phyloP scores from a whole-genome alignment of 2,329 filamentous ascomycete species.

The Mycosphaerella sp. region DNA sequence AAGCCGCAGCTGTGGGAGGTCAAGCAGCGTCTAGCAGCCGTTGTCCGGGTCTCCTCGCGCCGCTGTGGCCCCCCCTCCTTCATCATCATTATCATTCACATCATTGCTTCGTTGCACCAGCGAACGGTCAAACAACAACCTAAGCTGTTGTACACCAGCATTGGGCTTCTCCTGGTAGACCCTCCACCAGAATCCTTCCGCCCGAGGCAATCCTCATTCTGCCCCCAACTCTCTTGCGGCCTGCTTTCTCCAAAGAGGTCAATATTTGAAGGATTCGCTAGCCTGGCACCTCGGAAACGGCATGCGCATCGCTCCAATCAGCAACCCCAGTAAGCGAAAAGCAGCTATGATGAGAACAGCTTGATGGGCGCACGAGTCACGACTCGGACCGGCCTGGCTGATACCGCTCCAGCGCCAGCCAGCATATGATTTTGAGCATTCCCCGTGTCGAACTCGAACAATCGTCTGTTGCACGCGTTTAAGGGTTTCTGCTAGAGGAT shows the following conservation, averaged over 20 bases:
- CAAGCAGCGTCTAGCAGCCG: constrained; percentile 7
- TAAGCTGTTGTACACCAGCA: constrained; percentile 15
- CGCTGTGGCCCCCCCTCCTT: constrained; percentile 11
- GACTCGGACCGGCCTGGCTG: constrained; percentile 21
- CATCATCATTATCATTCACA: too few relatives aligned
- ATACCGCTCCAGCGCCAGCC: constrained; percentile 9
- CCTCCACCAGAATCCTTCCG: neutral
- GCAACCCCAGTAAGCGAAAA: constrained; percentile 13
- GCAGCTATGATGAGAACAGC: constrained; percentile 7
- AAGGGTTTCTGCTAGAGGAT: too few relatives aligned
- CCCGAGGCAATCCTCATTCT: constrained; percentile 1
- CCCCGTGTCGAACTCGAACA: constrained; percentile 15
- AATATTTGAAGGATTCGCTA: constrained; percentile 22
- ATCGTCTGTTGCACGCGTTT: constrained; percentile 11
- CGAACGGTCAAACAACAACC: constrained; percentile 23
- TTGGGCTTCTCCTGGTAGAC: constrained; percentile 5
- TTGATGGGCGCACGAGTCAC: constrained; percentile 20
- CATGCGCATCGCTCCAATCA: constrained; percentile 16
- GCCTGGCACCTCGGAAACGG: constrained; percentile 11
- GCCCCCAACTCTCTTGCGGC: neutral
- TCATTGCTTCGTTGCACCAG: constrained; percentile 19
- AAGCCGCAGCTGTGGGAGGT: constrained; percentile 19
- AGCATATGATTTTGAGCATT: constrained; percentile 14
- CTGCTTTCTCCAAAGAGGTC: constrained; percentile 2
- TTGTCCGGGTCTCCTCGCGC: constrained; percentile 12